Conservation (phyloP, 1,139 yeast genomes). For the Pichia sp. region DNA sequence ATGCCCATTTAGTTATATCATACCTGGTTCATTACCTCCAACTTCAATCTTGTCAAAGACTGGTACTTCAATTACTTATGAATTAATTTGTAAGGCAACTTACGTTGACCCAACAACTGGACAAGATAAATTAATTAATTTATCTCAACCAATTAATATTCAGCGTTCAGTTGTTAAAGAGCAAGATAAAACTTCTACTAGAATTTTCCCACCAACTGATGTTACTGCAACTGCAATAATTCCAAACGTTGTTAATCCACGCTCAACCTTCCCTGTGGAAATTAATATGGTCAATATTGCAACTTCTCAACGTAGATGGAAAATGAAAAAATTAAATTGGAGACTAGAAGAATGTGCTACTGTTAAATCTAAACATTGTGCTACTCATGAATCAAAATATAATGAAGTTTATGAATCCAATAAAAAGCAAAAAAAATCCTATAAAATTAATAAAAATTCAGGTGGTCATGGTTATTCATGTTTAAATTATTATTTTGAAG, state of each 20-base stretch:
- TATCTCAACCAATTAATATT: constrained; percentile 65
- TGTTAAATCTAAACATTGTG: constrained; percentile 53
- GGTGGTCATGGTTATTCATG: constrained; percentile 25
- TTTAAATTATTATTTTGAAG: constrained; percentile 24
- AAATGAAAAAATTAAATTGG: constrained; percentile 87
- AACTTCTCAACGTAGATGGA: constrained; percentile 63
- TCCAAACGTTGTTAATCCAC: constrained; percentile 86
- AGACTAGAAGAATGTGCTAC: constrained; percentile 77
- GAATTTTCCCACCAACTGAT: constrained; percentile 94
- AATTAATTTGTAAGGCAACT: constrained; percentile 55
- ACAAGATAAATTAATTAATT: constrained; percentile 31
- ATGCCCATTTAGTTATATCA: constrained; percentile 86
- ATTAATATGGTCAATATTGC: constrained; percentile 75
- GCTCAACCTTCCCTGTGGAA: constrained; percentile 77
- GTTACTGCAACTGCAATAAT: constrained; percentile 79
- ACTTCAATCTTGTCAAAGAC: constrained; percentile 53
- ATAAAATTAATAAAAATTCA: constrained; percentile 23
- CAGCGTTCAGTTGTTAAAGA: constrained; percentile 75
- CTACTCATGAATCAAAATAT: constrained; percentile 45
- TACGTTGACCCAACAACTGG: constrained; percentile 21
- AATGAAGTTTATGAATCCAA: constrained; percentile 42
- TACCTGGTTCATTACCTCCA: constrained; percentile 90
- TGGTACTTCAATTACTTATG: constrained; percentile 59
- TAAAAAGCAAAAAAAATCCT: constrained; percentile 20
- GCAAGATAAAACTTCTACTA: constrained; percentile 75